Base-by-base conservation (phyloP, 1,284 basidiomycete genomes). In the Microbotryomycetes sp. region DNA sequence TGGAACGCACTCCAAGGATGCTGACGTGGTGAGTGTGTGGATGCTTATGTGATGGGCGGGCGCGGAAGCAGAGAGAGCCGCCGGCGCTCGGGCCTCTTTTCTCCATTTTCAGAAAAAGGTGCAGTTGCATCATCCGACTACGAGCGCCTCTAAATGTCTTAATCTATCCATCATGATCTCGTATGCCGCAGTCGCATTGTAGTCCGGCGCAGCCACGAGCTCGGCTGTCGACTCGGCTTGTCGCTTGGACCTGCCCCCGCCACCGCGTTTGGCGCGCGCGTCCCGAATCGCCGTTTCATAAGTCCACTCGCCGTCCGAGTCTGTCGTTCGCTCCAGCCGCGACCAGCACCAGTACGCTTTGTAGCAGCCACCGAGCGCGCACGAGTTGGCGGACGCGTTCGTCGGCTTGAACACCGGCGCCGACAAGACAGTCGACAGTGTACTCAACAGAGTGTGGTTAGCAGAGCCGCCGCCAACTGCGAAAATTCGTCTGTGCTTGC, bases 401-500 rank as follows among this genome's bases (percentile, higher is more conserved):
- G 26, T 26, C 5, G 60, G 54, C n/a, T 51, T 29, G 52, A 46
- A 52, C 23, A 62, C 60, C 30, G 60, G 60, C 5, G 60, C 56
- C 7, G 45, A 45, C 5, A 62, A 30, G 26, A 62, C 57, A 11
- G 54, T 51, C 23, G 60, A 48, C 30, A 62, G 52, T 7, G 54
- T 45, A 9, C 28, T 13, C 4, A 54, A 41, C 41, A 62, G 41
- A 18, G 35, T 54, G 24, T 15, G 28, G 35, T 62, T 62, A 1
- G 56, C 51, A 0, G 60, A 62, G 28, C 56, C 60, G 5, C 60
- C 60, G 3, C 60, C 60, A 47, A 62, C 60, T n/a, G 60, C 60
- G 30, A 46, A 62, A 27, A 62, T 54, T 11, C 56, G 52, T 1
- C 56, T 62, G 56, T 24, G 24, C n/a, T 1, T 18, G 35, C 35